Percentiles rank a stretch among this genome's conserved stretches.
phyloP scores from a whole-genome alignment of 2,329 filamentous ascomycete species.

The Colletotrichum sansevieriae region DNA sequence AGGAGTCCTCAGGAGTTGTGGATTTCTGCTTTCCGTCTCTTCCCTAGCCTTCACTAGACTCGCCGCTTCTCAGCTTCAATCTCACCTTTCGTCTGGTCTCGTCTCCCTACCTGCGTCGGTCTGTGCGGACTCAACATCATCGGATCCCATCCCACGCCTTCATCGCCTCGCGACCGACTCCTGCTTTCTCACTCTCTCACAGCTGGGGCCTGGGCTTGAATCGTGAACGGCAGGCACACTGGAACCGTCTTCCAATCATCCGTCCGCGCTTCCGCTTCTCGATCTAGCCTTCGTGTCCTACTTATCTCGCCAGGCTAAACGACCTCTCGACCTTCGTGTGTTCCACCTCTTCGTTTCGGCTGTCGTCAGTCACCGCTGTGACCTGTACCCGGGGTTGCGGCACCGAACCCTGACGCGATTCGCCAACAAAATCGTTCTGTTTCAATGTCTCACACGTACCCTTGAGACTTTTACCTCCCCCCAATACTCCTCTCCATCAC shows the following conservation, averaged over 20 bases:
- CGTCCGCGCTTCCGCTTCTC: background rate
- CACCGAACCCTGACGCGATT: conserved; percentile 28
- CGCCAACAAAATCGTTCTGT: conserved; percentile 21
- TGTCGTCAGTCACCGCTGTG: conserved; percentile 16
- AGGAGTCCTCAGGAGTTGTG: background rate
- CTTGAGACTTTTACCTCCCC: conserved; percentile 23
- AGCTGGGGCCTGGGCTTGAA: conserved; percentile 11
- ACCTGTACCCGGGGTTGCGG: conserved; percentile 4
- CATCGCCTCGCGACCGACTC: conserved; percentile 1
- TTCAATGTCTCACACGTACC: conserved; percentile 38
- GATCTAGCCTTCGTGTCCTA: background rate
- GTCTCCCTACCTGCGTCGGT: conserved; percentile 36
- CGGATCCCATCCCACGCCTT: conserved; percentile 27
- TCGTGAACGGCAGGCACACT: conserved; percentile 17
- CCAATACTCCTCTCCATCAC: conserved; percentile 9
- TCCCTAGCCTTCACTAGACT: conserved; percentile 17
- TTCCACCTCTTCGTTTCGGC: conserved; percentile 25
- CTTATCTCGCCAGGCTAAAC: conserved; percentile 10
- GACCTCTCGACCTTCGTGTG: conserved; percentile 15
- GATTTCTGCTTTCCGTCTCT: conserved; percentile 2
- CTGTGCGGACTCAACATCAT: conserved; percentile 33
- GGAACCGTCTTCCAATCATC: background rate
- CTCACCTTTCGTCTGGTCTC: conserved; percentile 37
- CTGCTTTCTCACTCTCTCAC: background rate
- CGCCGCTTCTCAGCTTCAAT: conserved; percentile 28